These are phyloP conservation scores for Micromonas commoda DNA, from an alignment of 139 green algal genomes.

Conservation along the genomic window DNA sequence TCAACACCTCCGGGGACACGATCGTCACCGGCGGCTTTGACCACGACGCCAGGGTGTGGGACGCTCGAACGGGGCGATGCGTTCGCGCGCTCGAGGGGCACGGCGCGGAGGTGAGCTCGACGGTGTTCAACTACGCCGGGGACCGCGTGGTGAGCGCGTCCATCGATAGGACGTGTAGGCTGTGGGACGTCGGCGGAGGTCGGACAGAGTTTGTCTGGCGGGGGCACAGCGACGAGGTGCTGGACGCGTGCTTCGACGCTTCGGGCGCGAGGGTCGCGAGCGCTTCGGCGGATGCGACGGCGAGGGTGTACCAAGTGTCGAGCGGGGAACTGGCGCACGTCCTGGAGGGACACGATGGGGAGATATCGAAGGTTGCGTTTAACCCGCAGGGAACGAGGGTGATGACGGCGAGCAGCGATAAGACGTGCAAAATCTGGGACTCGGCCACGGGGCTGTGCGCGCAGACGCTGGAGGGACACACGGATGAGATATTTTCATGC, in stretches of 20 bases:
- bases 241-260: conserved; percentile 64
- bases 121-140: conserved; percentile 58
- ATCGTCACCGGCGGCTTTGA: conserved; percentile 66
- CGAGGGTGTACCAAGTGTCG: conserved; percentile 49
- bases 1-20: conserved; percentile 52
- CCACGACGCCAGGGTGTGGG: conserved; percentile 61
- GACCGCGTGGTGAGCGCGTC: conserved; percentile 49
- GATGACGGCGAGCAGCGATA: conserved; percentile 56
- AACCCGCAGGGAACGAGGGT: conserved; percentile 58
- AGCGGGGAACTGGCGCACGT: conserved; percentile 48
- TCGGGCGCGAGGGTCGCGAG: conserved; percentile 51
- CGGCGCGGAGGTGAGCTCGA: conserved; percentile 47
- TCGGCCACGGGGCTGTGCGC: conserved; percentile 44
- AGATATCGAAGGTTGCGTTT: conserved; percentile 67
- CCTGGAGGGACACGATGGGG: conserved; percentile 55
- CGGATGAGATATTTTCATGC: conserved; percentile 66
- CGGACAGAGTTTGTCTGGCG: conserved; percentile 52
- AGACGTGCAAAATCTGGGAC: conserved; percentile 53
- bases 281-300: conserved; percentile 59
- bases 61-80: conserved; percentile 59
- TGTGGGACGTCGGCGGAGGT: conserved; percentile 59
- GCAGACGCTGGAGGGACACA: conserved; percentile 62
- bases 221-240: conserved; percentile 67
- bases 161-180: conserved; percentile 51
- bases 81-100: conserved; percentile 59